Evolutionary conservation across 202 grass and related monocot genomes (phyloP).

Genomic region (Hordeum pubiflorum): DNA sequence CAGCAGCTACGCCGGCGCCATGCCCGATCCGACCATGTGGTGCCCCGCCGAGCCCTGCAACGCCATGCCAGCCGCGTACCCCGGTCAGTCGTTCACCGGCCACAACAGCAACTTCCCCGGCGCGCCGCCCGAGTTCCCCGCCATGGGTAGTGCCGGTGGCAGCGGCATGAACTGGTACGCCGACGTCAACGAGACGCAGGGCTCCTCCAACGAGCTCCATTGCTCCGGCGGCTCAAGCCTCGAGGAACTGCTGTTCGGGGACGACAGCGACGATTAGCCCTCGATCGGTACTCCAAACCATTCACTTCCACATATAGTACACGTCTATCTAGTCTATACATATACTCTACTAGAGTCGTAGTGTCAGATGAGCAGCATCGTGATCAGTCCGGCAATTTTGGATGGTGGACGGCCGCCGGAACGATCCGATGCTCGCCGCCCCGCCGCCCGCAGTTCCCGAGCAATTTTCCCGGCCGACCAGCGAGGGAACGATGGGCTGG

Average conservation of each 20-base stretch:
- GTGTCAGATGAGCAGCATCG: neutral
- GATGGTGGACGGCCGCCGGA: neutral
- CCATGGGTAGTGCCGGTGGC: neutral
- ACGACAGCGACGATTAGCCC: neutral
- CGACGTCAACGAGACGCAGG: neutral
- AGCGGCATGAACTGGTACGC: neutral
- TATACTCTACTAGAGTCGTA: neutral
- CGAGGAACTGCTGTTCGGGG: neutral
- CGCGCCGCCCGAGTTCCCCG: neutral
- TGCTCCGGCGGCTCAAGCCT: neutral
- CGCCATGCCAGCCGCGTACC: neutral
- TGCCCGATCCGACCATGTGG: neutral
- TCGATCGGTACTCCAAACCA: neutral
- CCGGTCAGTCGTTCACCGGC: neutral
- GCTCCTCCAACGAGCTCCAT: neutral
- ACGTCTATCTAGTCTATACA: neutral
- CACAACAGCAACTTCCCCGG: neutral
- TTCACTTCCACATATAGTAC: neutral
- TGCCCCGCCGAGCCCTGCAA: neutral
- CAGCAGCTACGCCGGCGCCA: neutral
- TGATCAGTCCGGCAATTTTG: slow-evolving; percentile 8
- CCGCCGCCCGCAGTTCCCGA: neutral
- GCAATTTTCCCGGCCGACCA: slow-evolving; percentile 26
- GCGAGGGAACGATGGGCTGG: neutral
- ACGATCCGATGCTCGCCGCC: neutral